These are phyloP conservation scores for Parafenestella ontariensis DNA, from an alignment of 2,329 filamentous ascomycete genomes.

Conservation along the genomic window DNA sequence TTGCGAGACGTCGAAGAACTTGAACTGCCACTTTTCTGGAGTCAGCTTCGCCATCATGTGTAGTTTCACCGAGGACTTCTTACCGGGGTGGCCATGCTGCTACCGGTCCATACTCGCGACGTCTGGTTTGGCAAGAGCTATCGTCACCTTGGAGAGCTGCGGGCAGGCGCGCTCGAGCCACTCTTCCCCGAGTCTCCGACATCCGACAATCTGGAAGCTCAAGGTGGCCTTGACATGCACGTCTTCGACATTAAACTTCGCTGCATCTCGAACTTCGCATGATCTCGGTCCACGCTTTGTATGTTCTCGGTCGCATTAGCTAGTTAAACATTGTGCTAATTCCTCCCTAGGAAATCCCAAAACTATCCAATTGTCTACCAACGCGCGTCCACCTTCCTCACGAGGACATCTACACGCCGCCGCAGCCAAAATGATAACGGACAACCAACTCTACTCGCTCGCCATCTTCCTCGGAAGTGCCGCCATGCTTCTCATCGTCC, in stretches of 20 bases:
- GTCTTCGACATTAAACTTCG: background rate
- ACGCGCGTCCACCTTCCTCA: conserved; percentile 5
- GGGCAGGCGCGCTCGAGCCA: conserved; percentile 28
- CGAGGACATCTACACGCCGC: conserved; percentile 30
- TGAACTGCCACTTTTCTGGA: conserved; percentile 89
- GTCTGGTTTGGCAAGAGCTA: conserved; percentile 26
- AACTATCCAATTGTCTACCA: conserved; percentile 4
- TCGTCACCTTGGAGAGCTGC: conserved; percentile 26
- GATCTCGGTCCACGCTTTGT: background rate
- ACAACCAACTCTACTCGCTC: conserved; percentile 87
- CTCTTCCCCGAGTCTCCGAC: conserved; percentile 7
- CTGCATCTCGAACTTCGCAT: background rate
- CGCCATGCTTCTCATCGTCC: conserved; percentile 89
- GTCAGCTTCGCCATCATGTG: conserved; percentile 31
- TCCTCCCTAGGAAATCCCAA: conserved; percentile 21
- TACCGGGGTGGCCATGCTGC: conserved; percentile 53
- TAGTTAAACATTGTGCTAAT: conserved; percentile 16
- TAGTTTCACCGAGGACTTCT: conserved; percentile 5
- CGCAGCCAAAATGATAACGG: conserved; percentile 82
- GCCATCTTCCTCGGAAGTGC: conserved; percentile 91
- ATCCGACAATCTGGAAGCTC: conserved; percentile 29
- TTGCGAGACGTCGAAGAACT: conserved; percentile 96
- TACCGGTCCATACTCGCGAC: conserved; percentile 35
- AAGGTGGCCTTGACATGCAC: conserved; percentile 33
- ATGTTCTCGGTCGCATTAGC: background rate